phyloP scores from a whole-genome alignment of 2,329 filamentous ascomycete species.

The Diaporthe ampelina region DNA sequence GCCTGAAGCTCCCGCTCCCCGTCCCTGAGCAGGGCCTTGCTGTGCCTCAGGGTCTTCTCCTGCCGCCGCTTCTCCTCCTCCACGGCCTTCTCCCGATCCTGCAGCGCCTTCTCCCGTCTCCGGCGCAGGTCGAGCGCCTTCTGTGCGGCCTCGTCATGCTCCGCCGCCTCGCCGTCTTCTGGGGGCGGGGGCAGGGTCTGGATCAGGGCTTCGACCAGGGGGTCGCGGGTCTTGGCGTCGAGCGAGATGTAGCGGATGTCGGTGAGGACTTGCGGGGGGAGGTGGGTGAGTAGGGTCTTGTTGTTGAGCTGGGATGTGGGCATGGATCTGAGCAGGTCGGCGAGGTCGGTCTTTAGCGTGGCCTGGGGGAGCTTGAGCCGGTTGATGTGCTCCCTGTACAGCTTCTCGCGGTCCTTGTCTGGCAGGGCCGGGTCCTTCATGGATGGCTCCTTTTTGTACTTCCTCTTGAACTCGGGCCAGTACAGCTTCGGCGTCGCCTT shows the following conservation, averaged over 20 bases:
- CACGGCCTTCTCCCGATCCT: slow-evolving; percentile 73
- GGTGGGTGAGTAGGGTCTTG: slow-evolving; percentile 65
- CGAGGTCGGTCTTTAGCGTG: slow-evolving; percentile 78
- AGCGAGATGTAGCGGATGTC: slow-evolving; percentile 81
- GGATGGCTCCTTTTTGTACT: slow-evolving; percentile 83
- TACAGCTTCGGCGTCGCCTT: slow-evolving; percentile 92
- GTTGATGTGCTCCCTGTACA: slow-evolving; percentile 81
- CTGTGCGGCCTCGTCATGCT: slow-evolving; percentile 65
- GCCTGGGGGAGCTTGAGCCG: slow-evolving; percentile 76
- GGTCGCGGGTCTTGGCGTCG: slow-evolving; percentile 71
- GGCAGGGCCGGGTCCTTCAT: slow-evolving; percentile 81
- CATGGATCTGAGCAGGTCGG: slow-evolving; percentile 73
- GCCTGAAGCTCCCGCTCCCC: slow-evolving; percentile 77
- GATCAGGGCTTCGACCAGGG: slow-evolving; percentile 76
- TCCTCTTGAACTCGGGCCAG: slow-evolving; percentile 96
- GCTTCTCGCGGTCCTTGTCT: slow-evolving; percentile 85
- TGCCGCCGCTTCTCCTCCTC: slow-evolving; percentile 74
- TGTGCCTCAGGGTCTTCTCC: slow-evolving; percentile 70
- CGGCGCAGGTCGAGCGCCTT: slow-evolving; percentile 65
- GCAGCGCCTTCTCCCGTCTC: slow-evolving; percentile 75
- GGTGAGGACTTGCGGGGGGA: slow-evolving; percentile 73
- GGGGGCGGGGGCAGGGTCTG: slow-evolving; percentile 73
- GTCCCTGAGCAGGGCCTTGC: slow-evolving; percentile 73
- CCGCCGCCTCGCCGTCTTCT: slow-evolving; percentile 53
- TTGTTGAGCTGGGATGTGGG: slow-evolving; percentile 72